phyloP scores from a whole-genome alignment of 225 moss, liverwort and hornwort genomes.

The Neckera pumila region DNA sequence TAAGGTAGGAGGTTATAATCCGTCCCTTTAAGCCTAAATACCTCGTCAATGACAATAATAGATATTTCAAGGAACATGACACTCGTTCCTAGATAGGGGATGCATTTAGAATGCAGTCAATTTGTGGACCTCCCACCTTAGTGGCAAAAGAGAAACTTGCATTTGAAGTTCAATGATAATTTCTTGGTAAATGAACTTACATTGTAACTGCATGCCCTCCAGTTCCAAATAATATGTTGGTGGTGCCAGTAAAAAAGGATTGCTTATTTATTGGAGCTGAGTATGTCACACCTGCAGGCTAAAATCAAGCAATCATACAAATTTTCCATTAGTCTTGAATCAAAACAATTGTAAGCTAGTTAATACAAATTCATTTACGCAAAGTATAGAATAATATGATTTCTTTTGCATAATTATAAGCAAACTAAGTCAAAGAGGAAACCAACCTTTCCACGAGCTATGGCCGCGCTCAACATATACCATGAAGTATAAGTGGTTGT shows the following conservation, averaged over 20 bases:
- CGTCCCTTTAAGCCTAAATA: rapidly evolving
- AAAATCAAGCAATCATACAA: neutral
- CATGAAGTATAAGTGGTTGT: conserved; percentile 57
- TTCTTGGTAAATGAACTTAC: neutral
- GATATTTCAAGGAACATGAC: neutral
- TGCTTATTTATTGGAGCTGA: conserved; percentile 19
- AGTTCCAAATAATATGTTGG: conserved; percentile 46
- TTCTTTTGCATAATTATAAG: neutral
- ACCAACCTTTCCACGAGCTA: conserved; percentile 30
- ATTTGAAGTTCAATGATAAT: neutral
- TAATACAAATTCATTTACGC: no score
- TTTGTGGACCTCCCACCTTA: neutral
- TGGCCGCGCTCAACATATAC: conserved; percentile 27
- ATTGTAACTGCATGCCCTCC: conserved; percentile 50
- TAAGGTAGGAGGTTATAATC: neutral
- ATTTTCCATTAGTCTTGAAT: neutral
- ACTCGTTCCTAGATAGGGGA: neutral
- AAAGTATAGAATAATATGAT: no score
- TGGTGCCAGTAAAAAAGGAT: conserved; percentile 37
- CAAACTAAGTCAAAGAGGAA: neutral
- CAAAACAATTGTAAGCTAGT: neutral
- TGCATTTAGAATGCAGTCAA: rapidly evolving
- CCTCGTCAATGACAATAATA: neutral
- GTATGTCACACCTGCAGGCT: conserved; percentile 25
- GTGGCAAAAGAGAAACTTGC: neutral